Evolutionary conservation across 2,329 filamentous ascomycete species (phyloP).

Genomic region (Zasmidium cellare): DNA sequence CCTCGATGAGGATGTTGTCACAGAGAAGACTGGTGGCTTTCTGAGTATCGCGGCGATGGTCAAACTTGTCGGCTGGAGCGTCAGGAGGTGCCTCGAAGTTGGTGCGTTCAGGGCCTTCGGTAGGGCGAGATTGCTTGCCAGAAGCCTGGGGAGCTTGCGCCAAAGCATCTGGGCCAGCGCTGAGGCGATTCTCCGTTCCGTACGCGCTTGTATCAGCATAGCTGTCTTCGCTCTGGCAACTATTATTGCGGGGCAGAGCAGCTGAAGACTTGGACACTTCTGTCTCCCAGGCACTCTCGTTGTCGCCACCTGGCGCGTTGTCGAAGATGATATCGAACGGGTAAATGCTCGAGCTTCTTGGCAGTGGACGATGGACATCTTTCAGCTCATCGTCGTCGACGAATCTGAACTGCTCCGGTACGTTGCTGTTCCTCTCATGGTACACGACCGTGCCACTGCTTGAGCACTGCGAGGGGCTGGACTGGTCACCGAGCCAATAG

Average conservation of each 20-base stretch:
- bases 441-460: not conserved
- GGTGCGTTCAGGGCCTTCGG: not conserved
- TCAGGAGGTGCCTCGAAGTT: not conserved
- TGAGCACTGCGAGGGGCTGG: not conserved
- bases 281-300: slow-evolving; percentile 13
- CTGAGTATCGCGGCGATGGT: not conserved
- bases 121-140: not conserved
- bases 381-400: not conserved
- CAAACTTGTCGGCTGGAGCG: not conserved
- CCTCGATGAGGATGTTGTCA: not conserved
- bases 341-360: slow-evolving; percentile 1
- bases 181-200: slow-evolving; percentile 11
- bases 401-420: not conserved
- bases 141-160: not conserved
- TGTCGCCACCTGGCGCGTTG: not conserved
- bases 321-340: not conserved
- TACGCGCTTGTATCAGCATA: slow-evolving; percentile 28
- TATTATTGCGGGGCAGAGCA: not conserved
- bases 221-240: slow-evolving; percentile 18
- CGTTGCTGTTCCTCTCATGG: not conserved
- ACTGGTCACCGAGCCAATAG: not conserved
- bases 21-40: not conserved
- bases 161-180: not conserved
- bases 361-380: not conserved
- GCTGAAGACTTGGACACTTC: slow-evolving; percentile 4